Percentiles rank a stretch among this genome's conserved stretches.
phyloP scores from a whole-genome alignment of 331 rosid species.

The Spiraea crenata region DNA sequence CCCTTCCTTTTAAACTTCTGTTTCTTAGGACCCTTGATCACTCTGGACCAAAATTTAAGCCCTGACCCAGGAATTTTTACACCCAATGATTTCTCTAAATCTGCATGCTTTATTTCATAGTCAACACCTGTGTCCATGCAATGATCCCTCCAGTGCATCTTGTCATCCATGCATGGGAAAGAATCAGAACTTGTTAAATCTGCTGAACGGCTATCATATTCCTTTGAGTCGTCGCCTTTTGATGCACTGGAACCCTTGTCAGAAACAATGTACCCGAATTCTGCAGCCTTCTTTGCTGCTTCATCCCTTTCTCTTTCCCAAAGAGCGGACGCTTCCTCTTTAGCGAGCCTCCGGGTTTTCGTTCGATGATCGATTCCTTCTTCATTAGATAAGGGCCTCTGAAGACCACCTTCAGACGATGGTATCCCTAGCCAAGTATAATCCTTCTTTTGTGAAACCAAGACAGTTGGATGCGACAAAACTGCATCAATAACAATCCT shows the following conservation, averaged over 20 bases:
- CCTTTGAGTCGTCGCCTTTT: slow-evolving; percentile 40
- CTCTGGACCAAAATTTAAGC: slow-evolving; percentile 62
- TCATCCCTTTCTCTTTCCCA: slow-evolving; percentile 62
- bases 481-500: slow-evolving; percentile 86
- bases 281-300: slow-evolving; percentile 72
- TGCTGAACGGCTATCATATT: slow-evolving; percentile 30
- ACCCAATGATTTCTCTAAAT: slow-evolving; percentile 78
- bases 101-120: slow-evolving; percentile 75
- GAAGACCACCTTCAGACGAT: slow-evolving; percentile 39
- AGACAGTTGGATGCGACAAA: slow-evolving; percentile 59
- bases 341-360: slow-evolving; percentile 57
- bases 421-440: slow-evolving; percentile 91
- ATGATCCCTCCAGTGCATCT: slow-evolving; percentile 59
- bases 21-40: slow-evolving; percentile 46
- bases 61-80: slow-evolving; percentile 60
- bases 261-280: slow-evolving; percentile 64
- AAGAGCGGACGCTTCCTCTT: slow-evolving; percentile 57
- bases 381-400: slow-evolving; percentile 51
- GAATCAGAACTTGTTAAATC: slow-evolving; percentile 34
- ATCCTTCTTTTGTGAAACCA: slow-evolving; percentile 82
- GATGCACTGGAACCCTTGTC: slow-evolving; percentile 41
- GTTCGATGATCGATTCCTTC: slow-evolving; percentile 79
- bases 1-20: slow-evolving; percentile 61
- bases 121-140: slow-evolving; percentile 78
- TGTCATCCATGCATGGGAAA: slow-evolving; percentile 59